phyloP scores from a whole-genome alignment of 768 basidiomycete genomes.

The Guyanaporus albipodus region DNA sequence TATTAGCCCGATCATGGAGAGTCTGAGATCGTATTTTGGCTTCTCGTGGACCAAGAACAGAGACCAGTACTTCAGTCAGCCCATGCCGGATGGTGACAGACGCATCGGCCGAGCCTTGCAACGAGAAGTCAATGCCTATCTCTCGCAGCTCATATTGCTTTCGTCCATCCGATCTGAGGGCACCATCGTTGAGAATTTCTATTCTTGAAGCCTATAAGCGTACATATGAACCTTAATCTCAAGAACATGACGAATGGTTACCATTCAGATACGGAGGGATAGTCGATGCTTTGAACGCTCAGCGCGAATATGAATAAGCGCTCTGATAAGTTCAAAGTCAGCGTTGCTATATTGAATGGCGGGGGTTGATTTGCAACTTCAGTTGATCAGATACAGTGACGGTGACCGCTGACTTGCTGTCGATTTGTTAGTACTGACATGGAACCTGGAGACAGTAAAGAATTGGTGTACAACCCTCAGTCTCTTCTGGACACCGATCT shows the following conservation, averaged over 20 bases:
- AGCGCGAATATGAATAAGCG: too few species aligned
- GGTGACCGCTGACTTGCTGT: too few species aligned
- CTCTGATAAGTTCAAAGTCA: too few species aligned
- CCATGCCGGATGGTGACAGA: slow-evolving; percentile 83
- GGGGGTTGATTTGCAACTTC: too few species aligned
- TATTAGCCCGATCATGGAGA: slow-evolving; percentile 79
- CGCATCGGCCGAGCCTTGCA: slow-evolving; percentile 79
- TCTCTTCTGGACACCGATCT: slow-evolving; percentile 91
- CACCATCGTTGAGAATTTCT: slow-evolving; percentile 81
- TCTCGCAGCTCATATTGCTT: slow-evolving; percentile 89
- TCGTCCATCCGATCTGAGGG: slow-evolving; percentile 88
- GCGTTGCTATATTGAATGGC: too few species aligned
- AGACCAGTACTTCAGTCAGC: slow-evolving; percentile 81
- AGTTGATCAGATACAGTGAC: too few species aligned
- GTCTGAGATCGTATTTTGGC: slow-evolving; percentile 76
- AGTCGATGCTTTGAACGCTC: too few species aligned
- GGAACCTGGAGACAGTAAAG: slow-evolving; percentile 7
- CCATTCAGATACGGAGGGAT: slow-evolving; percentile 1
- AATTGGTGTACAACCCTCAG: slow-evolving; percentile 14
- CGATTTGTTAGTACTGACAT: slow-evolving; percentile 4
- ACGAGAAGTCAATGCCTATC: slow-evolving; percentile 71
- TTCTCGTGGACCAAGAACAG: slow-evolving; percentile 92
- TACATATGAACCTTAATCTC: background rate
- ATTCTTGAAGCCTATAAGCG: slow-evolving; percentile 44
- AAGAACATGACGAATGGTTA: background rate